Percentiles rank a stretch among this genome's conserved stretches.
Conservation (phyloP, 75 land plant species). For the Ceratopteris richardii region DNA sequence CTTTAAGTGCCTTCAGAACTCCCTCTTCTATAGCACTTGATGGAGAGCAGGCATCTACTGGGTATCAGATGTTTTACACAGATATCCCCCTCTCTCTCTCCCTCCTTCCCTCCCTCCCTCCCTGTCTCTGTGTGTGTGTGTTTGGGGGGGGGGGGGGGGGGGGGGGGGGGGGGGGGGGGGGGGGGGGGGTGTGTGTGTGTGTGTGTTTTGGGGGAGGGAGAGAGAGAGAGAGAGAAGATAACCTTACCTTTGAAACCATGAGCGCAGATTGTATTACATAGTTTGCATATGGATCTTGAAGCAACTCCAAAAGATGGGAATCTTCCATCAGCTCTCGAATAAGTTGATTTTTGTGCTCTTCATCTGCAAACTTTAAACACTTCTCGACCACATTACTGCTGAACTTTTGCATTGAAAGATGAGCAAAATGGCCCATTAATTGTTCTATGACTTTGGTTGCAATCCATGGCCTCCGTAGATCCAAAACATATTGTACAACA, state of each 20-base stretch:
- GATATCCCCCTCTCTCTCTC: no score
- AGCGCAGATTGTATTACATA: constrained; percentile 79
- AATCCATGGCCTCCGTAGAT: constrained; percentile 39
- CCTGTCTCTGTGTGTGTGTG: neutral
- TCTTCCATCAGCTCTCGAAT: constrained; percentile 47
- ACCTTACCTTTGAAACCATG: constrained; percentile 46
- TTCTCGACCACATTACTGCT: constrained; percentile 86
- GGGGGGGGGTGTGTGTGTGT: no score
- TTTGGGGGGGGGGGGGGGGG: no score
- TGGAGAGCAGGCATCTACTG: no score
- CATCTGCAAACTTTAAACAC: constrained; percentile 50
- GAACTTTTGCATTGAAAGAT: constrained; percentile 64
- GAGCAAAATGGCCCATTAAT: constrained; percentile 45
- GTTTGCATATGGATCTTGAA: constrained; percentile 72
- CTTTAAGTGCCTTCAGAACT: no score
- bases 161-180: no score
- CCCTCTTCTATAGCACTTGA: no score
- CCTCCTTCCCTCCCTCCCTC: no score
- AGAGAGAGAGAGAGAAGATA: no score
- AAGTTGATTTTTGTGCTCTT: constrained; percentile 31
- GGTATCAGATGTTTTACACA: no score
- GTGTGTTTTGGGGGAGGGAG: no score
- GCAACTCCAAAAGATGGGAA: constrained; percentile 41
- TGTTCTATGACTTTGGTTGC: constrained; percentile 36
- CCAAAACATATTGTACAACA: constrained; percentile 65